These are phyloP conservation scores for Ophiostoma novo-ulmi DNA, from an alignment of 2,329 filamentous ascomycete genomes.

Conservation along the genomic window DNA sequence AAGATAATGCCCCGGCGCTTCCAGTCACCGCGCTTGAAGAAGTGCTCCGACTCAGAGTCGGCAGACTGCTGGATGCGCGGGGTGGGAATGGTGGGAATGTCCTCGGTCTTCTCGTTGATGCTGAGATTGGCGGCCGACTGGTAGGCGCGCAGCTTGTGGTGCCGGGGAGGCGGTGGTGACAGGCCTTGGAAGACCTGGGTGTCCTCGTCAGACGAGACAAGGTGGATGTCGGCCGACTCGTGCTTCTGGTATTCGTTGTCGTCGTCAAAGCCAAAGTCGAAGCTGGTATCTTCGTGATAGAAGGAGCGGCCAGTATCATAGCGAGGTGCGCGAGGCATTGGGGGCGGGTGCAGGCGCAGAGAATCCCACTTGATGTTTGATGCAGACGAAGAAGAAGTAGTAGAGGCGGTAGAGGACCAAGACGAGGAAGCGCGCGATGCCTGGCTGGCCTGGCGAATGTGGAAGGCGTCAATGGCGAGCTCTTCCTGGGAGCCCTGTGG, in stretches of 20 bases:
- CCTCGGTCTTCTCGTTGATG: neutral
- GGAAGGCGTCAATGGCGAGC: conserved; percentile 17
- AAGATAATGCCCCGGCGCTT: conserved; percentile 38
- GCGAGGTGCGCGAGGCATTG: neutral
- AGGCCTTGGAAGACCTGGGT: conserved; percentile 21
- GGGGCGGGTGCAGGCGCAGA: conserved; percentile 32
- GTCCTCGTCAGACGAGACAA: conserved; percentile 21
- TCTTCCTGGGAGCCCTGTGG: neutral
- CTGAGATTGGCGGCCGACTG: conserved; percentile 13
- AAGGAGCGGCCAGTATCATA: conserved; percentile 5
- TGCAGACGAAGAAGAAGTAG: conserved; percentile 15
- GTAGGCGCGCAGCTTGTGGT: conserved; percentile 22
- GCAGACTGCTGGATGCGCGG: conserved; percentile 17
- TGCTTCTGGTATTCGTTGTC: neutral
- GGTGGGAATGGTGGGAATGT: conserved; percentile 14
- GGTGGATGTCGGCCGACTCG: conserved; percentile 24
- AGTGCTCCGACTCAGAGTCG: conserved; percentile 30
- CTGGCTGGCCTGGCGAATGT: conserved; percentile 26
- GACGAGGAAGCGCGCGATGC: conserved; percentile 29
- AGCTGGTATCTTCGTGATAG: conserved; percentile 27
- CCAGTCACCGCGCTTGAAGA: conserved; percentile 36
- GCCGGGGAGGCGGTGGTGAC: conserved; percentile 26
- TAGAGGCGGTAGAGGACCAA: conserved; percentile 22
- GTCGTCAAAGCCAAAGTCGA: conserved; percentile 35
- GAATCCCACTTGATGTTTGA: conserved; percentile 33